Evolutionary conservation across 495 filamentous ascomycete species (phyloP).

Genomic region (Penicillium ochrochloron): DNA sequence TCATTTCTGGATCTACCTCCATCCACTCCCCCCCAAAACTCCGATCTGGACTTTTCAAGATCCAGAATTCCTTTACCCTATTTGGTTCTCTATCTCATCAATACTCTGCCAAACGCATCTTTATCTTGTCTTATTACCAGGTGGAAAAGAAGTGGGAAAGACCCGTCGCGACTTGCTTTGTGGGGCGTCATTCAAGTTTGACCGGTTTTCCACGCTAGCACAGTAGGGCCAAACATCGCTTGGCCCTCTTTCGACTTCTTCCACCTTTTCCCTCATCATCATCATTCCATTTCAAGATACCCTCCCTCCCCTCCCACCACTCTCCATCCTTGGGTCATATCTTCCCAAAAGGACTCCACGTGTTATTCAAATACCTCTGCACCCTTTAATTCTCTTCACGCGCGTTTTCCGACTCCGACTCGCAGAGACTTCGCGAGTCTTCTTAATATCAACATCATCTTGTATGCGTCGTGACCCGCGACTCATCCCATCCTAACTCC

Average conservation of each 20-base stretch:
- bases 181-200: conserved; percentile 48
- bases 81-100: conserved; percentile 17
- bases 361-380: conserved; percentile 23
- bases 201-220: conserved; percentile 51
- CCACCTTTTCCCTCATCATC: conserved; percentile 37
- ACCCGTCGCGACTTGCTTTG: conserved; percentile 46
- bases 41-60: not conserved
- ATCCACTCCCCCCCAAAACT: not conserved
- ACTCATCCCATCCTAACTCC: conserved; percentile 25
- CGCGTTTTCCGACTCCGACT: conserved; percentile 32
- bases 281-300: conserved; percentile 48
- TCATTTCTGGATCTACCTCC: conserved; percentile 33
- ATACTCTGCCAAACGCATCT: conserved; percentile 14
- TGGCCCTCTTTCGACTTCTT: conserved; percentile 50
- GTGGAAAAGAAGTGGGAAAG: conserved; percentile 20
- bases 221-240: conserved; percentile 55
- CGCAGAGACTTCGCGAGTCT: conserved; percentile 29
- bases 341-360: conserved; percentile 20
- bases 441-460: conserved; percentile 37
- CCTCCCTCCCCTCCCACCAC: conserved; percentile 29
- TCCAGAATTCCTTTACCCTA: conserved; percentile 17
- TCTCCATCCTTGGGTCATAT: conserved; percentile 13
- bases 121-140: conserved; percentile 22
- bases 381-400: conserved; percentile 21
- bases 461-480: conserved; percentile 30